Evolutionary conservation across 768 basidiomycete species (phyloP), one percentile per base, ranked within the genome.

Genomic region (Tylopilus vinaceipallidus): DNA sequence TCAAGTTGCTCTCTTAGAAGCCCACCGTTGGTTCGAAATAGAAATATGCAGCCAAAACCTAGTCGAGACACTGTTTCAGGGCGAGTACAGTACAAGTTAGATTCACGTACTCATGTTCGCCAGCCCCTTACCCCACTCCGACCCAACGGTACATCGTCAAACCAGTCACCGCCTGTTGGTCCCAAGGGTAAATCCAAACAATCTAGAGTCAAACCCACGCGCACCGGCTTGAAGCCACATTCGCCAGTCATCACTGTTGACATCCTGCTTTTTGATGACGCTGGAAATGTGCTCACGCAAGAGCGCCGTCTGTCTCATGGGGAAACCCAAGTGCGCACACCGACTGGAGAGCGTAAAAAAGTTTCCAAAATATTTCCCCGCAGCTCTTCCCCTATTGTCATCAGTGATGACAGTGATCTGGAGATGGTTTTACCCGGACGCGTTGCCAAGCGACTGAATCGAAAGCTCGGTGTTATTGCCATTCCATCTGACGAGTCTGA

Each of bases 211-310:
- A 58, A 59, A 49, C 38, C 47, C 26, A 29, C 62, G 32, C 51
- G 56, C 37, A 50, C 59, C 3, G 70, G 66, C 42, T 52, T 75
- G 60, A 71, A 66, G 62, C 69, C 75, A 7, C 69, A 70, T 34
- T 71, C 76, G 1, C 78, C 81, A 1, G 64, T 79, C 17, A 75
- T 88, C 12, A 74, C 82, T 34, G 71, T 88, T 42, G 84, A 90
- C 39, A 89, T 91, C 43, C 70, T 83, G 32, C 71, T 86, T 30
- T 47, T 89, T 20, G 87, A 91, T 62, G 75, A 77, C 26, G 61
- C 71, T 26, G 88, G 88, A 12, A 72, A 65, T 42, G 78, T 72
- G 29, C 51, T 90, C 37, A 78, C 75, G 47, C 75, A 80, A 59
- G 88, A 90, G 63, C 71, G 76, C 52, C 73, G 88, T 47, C 71